Base-by-base conservation (phyloP, 139 green algal genomes). In the Chlamydomonas applanata region DNA sequence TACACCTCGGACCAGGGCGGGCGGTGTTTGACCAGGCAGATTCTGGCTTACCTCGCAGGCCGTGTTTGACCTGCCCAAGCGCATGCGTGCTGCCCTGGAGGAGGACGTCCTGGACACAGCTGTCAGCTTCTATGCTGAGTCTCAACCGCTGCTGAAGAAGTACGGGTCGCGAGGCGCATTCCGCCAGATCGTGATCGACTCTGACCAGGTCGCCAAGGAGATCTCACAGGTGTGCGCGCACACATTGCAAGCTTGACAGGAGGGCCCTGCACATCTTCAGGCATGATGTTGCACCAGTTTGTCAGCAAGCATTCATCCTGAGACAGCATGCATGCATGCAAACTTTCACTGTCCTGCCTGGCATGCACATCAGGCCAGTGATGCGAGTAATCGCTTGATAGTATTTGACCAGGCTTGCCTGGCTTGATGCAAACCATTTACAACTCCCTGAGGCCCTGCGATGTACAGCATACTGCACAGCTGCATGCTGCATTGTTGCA, bases 11-110 rank as follows among this genome's bases (percentile, higher is more conserved):
- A 3, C 44, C 14, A 11, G 35, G 54, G 33, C 77, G 93, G 79
- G 79, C 77, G 1, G 83, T 96, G 57, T 92, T 94, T 79, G 87
- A 96, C 34, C 84, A 95, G 66, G 89, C 92, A n/a, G n/a, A n/a
- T n/a, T n/a, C n/a, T n/a, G n/a, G n/a, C n/a, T n/a, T n/a, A n/a
- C n/a, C 25, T 20, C 62, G 20, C 72, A 94, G 76, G 81, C 76
- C 0, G 83, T 95, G 36, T 91, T 94, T 71, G 86, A 95, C 27
- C 82, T 96, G 71, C 90, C 91, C 16, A 76, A 75, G 46, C 90
- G 85, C 72, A 86, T 96, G 70, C 71, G 81, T 0, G 84, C 79
- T 11, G 89, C 87, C 4, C 44, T 93, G 5, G 88, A 94, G 24
- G 73, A 83, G 44, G 84, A 89, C 57, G 90, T 88, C 7, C 82